These are phyloP conservation scores for Fistulinella prunicolor DNA, from an alignment of 768 basidiomycete genomes.

Conservation along the genomic window DNA sequence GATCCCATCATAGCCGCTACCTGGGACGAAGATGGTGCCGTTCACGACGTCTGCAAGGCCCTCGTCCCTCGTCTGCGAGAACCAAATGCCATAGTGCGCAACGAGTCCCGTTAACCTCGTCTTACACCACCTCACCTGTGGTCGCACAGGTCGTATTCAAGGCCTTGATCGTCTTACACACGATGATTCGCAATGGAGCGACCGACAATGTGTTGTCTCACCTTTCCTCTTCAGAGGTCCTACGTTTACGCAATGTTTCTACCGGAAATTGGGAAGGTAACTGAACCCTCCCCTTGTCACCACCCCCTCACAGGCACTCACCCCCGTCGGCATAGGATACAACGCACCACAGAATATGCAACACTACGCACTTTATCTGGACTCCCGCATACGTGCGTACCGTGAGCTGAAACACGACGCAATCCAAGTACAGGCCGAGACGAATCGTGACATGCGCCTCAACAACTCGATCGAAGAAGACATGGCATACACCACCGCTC, in stretches of 20 bases:
- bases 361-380: slow-evolving; percentile 85
- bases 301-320: neutral
- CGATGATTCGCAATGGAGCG: slow-evolving; percentile 94
- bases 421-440: slow-evolving; percentile 89
- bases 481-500: slow-evolving; percentile 31
- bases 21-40: slow-evolving; percentile 92
- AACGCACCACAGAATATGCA: slow-evolving; percentile 81
- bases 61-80: slow-evolving; percentile 83
- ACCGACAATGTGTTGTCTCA: slow-evolving; percentile 90
- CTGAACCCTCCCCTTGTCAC: slow-evolving; percentile 12
- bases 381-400: slow-evolving; percentile 84
- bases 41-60: slow-evolving; percentile 91
- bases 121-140: neutral
- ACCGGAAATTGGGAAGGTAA: slow-evolving; percentile 85
- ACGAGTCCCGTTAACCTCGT: neutral
- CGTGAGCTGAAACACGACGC: slow-evolving; percentile 92
- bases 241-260: slow-evolving; percentile 79
- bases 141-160: slow-evolving; percentile 88
- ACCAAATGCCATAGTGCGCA: slow-evolving; percentile 82
- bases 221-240: slow-evolving; percentile 76
- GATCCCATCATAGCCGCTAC: slow-evolving; percentile 96
- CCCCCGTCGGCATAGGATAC: slow-evolving; percentile 55
- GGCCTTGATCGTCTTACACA: slow-evolving; percentile 90
- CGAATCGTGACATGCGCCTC: slow-evolving; percentile 79
- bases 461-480: slow-evolving; percentile 65